Conservation (phyloP, 2,329 filamentous ascomycete genomes). For the Ophiostoma novo-ulmi region DNA sequence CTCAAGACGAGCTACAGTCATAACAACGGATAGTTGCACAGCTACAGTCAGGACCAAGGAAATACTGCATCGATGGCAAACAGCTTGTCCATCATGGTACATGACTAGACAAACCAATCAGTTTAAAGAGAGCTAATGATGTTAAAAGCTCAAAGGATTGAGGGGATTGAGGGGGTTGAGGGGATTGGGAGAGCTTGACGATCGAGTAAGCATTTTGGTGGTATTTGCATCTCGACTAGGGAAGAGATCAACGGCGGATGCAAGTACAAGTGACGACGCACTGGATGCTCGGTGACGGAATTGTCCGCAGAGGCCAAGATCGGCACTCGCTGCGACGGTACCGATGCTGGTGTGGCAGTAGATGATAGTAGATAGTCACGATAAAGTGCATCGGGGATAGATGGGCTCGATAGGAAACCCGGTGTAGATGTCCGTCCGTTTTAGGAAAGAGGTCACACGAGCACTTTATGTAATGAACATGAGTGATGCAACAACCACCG, state of each 20-base stretch:
- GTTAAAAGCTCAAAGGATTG: background rate
- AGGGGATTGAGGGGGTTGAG: background rate
- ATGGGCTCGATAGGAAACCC: background rate
- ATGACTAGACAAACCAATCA: too few relatives aligned
- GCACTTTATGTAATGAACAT: background rate
- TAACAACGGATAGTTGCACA: background rate
- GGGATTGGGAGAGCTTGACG: background rate
- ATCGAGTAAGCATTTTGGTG: background rate
- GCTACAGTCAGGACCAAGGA: background rate
- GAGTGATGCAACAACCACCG: too few relatives aligned
- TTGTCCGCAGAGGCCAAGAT: background rate
- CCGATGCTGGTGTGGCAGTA: background rate
- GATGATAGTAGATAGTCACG: background rate
- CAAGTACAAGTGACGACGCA: background rate
- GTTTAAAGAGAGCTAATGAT: too few relatives aligned
- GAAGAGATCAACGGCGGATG: background rate
- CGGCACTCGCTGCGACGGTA: background rate
- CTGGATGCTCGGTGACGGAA: background rate
- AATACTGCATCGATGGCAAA: background rate
- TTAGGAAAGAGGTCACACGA: conserved; percentile 2
- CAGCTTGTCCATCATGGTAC: background rate
- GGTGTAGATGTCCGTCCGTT: background rate
- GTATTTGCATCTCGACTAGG: background rate
- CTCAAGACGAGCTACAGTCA: background rate
- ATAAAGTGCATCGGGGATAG: background rate